Base-by-base conservation (phyloP, 2,329 filamentous ascomycete species). In the Kalmusia sp. region DNA sequence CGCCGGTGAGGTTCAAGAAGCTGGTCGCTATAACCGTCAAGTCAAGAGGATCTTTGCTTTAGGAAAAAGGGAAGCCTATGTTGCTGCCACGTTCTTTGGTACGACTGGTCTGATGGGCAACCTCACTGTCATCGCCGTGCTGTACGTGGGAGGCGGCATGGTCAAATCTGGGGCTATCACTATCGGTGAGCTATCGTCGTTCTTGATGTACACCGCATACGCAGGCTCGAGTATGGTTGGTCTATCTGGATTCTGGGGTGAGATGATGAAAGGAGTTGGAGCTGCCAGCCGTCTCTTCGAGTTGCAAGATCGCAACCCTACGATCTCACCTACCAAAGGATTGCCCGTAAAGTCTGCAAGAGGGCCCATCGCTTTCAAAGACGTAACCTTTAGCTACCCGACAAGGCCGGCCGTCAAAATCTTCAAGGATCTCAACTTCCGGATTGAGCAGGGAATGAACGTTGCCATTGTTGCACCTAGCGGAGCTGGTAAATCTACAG, bases 181-280 rank as follows among this genome's bases (percentile, higher is more conserved):
- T 6, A 87, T 98, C 41, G 95, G 95, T 64, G 93, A 99, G 61
- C 78, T 99, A 37, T 96, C 95, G 1, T 96, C 92, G 0, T 99
- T 99, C 76, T 84, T 99, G 79, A 98, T 99, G 93, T 99, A 98
- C 75, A 96, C 93, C 3, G 93, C 91, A 3, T 98, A 88, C 64
- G 87, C 87, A 48, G 87, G 87, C 15, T 95, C 91, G 43, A 96
- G 91, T 75, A 84, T 99, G 59, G 96, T 98, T 64, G 95, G 95
- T 3, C 81, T 99, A 1, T 96, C 92, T 3, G 92, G 91, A 51
- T 99, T 99, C 77, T 99, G 97, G 76, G 96, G 93, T 0, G 95
- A 99, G 72, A 82, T 99, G 57, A 99, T 99, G 95, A 99, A 99
- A 76, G 96, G 96, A 35, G 93, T 96, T 3, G 95, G 96, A 67